A percentile compares a stretch with the other conserved stretches of the same genome.
Evolutionary conservation across 2,329 filamentous ascomycete species (phyloP).

Genomic region (Fusarium citri): DNA sequence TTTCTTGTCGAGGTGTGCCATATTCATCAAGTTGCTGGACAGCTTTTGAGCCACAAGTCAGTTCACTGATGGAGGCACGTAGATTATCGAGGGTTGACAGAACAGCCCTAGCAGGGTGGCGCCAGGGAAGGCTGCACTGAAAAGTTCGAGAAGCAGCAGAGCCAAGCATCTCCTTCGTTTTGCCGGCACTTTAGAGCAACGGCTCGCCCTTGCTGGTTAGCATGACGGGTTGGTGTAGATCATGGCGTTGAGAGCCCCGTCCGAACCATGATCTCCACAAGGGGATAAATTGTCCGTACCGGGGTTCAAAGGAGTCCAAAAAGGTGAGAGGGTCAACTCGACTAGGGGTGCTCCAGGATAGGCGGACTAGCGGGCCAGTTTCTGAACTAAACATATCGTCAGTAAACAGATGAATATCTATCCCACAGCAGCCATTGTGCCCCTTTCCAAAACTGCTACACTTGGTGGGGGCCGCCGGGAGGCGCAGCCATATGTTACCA

Average conservation of each 20-base stretch:
- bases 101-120: slow-evolving; percentile 34
- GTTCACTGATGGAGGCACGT: slow-evolving; percentile 15
- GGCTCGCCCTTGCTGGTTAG: slow-evolving; percentile 43
- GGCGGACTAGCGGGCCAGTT: slow-evolving; percentile 27
- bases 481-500: slow-evolving; percentile 43
- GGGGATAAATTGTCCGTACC: slow-evolving; percentile 47
- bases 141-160: slow-evolving; percentile 36
- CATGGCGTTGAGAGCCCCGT: slow-evolving; percentile 48
- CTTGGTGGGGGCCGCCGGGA: slow-evolving; percentile 32
- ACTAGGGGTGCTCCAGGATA: slow-evolving; percentile 31
- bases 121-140: slow-evolving; percentile 34
- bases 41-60: slow-evolving; percentile 25
- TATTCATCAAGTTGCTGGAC: slow-evolving; percentile 5
- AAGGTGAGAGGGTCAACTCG: slow-evolving; percentile 25
- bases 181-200: slow-evolving; percentile 46
- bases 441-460: slow-evolving; percentile 36
- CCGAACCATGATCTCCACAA: slow-evolving; percentile 50
- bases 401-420: slow-evolving; percentile 25
- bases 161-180: slow-evolving; percentile 34
- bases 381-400: slow-evolving; percentile 26
- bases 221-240: slow-evolving; percentile 46
- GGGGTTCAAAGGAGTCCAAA: slow-evolving; percentile 36
- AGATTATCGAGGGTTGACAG: slow-evolving; percentile 23
- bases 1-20: slow-evolving; percentile 23
- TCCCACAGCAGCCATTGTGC: slow-evolving; percentile 29